These are phyloP conservation scores for Trichoderma atroviride DNA, from an alignment of 2,329 filamentous ascomycete genomes.

Conservation along the genomic window DNA sequence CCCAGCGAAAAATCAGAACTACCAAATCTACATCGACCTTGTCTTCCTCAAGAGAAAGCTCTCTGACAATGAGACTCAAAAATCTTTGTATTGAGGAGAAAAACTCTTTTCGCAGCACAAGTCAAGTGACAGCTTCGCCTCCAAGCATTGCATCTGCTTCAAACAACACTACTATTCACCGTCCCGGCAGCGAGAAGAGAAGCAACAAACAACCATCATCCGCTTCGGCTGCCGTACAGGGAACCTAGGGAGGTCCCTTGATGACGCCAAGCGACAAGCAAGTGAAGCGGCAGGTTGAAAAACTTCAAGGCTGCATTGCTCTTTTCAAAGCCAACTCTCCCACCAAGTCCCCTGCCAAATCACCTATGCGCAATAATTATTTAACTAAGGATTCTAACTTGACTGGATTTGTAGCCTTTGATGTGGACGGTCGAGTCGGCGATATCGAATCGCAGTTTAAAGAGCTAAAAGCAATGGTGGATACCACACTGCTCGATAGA, in stretches of 20 bases:
- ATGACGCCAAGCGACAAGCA: slow-evolving; percentile 40
- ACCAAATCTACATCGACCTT: slow-evolving; percentile 36
- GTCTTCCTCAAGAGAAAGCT: slow-evolving; percentile 48
- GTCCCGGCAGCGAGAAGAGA: slow-evolving; percentile 32
- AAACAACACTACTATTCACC: slow-evolving; percentile 37
- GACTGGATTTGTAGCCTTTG: slow-evolving; percentile 68
- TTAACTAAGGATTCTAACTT: slow-evolving; percentile 76
- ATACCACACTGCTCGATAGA: slow-evolving; percentile 67
- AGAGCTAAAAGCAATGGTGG: slow-evolving; percentile 72
- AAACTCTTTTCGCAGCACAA: slow-evolving; percentile 34
- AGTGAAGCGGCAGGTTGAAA: slow-evolving; percentile 38
- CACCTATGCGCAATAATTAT: slow-evolving; percentile 56
- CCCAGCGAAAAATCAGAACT: slow-evolving; percentile 34
- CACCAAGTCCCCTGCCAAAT: slow-evolving; percentile 46
- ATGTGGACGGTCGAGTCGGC: slow-evolving; percentile 75
- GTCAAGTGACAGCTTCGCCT: slow-evolving; percentile 52
- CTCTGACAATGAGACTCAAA: slow-evolving; percentile 44
- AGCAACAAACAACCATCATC: slow-evolving; percentile 23
- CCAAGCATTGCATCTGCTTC: slow-evolving; percentile 27
- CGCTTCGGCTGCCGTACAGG: slow-evolving; percentile 30
- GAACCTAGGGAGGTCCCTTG: slow-evolving; percentile 39
- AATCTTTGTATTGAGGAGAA: slow-evolving; percentile 46
- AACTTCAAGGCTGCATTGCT: slow-evolving; percentile 39
- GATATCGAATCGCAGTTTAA: slow-evolving; percentile 76
- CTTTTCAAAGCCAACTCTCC: slow-evolving; percentile 37